These are phyloP conservation scores for Apostasia ramifera DNA, from an alignment of 106 monocot species.

Conservation along the genomic window DNA sequence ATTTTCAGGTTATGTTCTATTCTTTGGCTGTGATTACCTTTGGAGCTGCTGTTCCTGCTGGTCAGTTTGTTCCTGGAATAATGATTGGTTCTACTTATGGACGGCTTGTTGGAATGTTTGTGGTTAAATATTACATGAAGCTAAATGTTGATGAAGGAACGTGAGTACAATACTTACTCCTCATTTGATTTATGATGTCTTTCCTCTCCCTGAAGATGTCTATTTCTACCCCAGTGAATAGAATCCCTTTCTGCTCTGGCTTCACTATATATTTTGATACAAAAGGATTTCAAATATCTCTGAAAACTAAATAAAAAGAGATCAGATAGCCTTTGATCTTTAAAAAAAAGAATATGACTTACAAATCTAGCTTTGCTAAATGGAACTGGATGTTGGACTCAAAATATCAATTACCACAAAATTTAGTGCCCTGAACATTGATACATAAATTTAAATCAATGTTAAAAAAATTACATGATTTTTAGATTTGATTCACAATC, in stretches of 20 bases:
- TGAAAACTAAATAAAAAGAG: too few species aligned
- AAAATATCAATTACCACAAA: too few species aligned
- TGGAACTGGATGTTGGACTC: too few species aligned
- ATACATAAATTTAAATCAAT: too few species aligned
- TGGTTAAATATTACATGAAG: constrained; percentile 85
- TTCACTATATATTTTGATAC: constrained; percentile 1
- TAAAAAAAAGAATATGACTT: too few species aligned
- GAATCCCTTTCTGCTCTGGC: not conserved
- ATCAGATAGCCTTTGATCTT: too few species aligned
- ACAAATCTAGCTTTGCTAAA: too few species aligned
- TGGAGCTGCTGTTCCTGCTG: constrained; percentile 97
- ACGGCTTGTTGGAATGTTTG: constrained; percentile 93
- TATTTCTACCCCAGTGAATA: not conserved
- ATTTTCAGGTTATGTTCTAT: constrained; percentile 82
- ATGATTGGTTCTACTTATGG: constrained; percentile 99
- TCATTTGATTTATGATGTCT: not conserved
- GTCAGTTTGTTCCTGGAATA: constrained; percentile 98
- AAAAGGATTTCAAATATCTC: not conserved
- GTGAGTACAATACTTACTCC: constrained; percentile 38
- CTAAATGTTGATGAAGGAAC: constrained; percentile 97
- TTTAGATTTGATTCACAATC: too few species aligned
- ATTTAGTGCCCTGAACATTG: too few species aligned
- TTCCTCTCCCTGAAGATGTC: not conserved
- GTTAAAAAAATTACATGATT: too few species aligned
- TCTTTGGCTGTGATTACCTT: constrained; percentile 90